Base-by-base conservation (phyloP, 2,329 filamentous ascomycete genomes). In the Colletotrichum melonis region DNA sequence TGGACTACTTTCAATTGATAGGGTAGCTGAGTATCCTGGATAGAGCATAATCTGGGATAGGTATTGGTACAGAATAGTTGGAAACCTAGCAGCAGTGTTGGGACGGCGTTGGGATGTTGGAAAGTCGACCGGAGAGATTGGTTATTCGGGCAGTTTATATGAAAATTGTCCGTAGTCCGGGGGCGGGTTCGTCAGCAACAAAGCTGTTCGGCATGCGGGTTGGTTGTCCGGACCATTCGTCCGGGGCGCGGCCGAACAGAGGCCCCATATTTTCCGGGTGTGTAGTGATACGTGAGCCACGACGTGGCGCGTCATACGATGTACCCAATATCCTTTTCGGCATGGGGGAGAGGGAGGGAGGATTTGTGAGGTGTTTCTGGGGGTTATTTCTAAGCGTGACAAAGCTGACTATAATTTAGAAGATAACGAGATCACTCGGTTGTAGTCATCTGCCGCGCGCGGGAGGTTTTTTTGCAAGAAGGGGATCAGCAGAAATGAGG, bases 191-290 rank as follows among this genome's bases (percentile, higher is more conserved):
- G 19, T n/a, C 42, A 26, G 42, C 19, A n/a, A 49, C 8, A 49
- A 49, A 35, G 42, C 42, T n/a, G 42, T 49, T 49, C 42, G 42
- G 19, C 42, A 9, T 8, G 42, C 42, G 42, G 42, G 16, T 49
- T n/a, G 19, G 42, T 11, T 9, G 56, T 49, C 52, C 42, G 63
- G 56, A 28, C 49, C 26, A 49, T 60, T 49, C 68, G 69, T 68
- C 64, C 69, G 64, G 57, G 22, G 11, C 28, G 35, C 52, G 65
- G 69, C 65, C 65, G 65, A 58, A 65, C 16, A 19, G 14, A 42
- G 38, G 38, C 16, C 38, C 30, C 62, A 24, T 55, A 26, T 19
- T 26, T 26, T 63, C 8, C 42, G 42, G 42, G 19, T n/a, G 8
- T n/a, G 5, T 9, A n/a, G 19, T 49, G 19, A n/a, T n/a, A n/a